Evolutionary conservation across 2,329 filamentous ascomycete genomes (phyloP), one percentile per base, ranked within the genome.

Genomic region (Ascochyta lentis): DNA sequence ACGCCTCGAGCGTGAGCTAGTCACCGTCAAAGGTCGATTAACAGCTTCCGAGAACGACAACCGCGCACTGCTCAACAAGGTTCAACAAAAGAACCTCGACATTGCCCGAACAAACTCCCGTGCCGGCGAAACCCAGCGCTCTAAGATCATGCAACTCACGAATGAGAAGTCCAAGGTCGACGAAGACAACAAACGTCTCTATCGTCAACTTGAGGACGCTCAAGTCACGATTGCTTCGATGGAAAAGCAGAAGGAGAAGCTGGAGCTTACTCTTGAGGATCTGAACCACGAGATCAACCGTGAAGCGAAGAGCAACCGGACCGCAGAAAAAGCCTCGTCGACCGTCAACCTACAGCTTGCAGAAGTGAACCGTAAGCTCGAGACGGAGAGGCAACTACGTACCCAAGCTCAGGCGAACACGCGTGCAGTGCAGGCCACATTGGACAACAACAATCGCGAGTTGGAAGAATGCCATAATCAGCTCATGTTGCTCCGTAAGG

Each of bases 31-130:
- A 74, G 93, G 93, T 57, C 89, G 94, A 22, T 81, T 99, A 37
- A 84, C 89, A 7, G 95, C 94, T 23, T 98, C 94, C 0, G 94
- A 99, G 74, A 97, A 98, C 67, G 94, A 98, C 77, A 98, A 98
- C 69, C 89, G 92, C 47, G 89, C 92, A 5, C 81, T 99, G n/a
- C 83, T 98, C 63, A 98, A 97, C 79, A 98, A 98, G 77, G 83
- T 99, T 16, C 94, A 98, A 69, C 94, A 98, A 70, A 98, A 98
- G 80, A 95, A 96, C 27, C 84, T 99, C 6, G 94, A 99, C 71
- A 96, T 99, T 74, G 94, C 94, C 37, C 86, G 95, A 41, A 95
- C 94, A 0, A 91, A 86, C 57, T 96, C 93, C 5, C 89, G 89
- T 56, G 94, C 90, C 27, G 92, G 86, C 58, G 94, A 98, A 65